phyloP scores from a whole-genome alignment of 768 basidiomycete species.

The Panellus pusillus region DNA sequence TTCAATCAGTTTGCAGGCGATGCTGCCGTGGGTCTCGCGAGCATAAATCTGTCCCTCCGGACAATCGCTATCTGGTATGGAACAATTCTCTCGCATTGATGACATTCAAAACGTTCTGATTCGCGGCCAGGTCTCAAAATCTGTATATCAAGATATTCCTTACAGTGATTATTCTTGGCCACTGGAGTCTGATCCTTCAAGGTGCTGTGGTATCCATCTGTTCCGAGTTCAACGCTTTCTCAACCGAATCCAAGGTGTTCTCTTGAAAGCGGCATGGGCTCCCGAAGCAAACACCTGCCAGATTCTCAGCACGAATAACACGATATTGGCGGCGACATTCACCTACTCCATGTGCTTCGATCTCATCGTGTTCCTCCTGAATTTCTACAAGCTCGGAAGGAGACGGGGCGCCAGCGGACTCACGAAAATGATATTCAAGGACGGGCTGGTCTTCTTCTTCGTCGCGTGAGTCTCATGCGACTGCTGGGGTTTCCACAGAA shows the following conservation, averaged over 20 bases:
- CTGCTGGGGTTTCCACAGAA: too few relatives aligned
- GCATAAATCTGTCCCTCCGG: conserved; percentile 50
- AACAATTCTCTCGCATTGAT: conserved; percentile 16
- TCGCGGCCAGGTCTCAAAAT: conserved; percentile 36
- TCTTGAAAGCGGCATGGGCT: conserved; percentile 58
- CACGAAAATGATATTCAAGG: conserved; percentile 63
- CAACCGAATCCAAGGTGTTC: conserved; percentile 42
- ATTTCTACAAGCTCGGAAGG: conserved; percentile 55
- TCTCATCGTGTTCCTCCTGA: conserved; percentile 57
- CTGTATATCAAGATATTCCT: conserved; percentile 34
- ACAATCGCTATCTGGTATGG: conserved; percentile 33
- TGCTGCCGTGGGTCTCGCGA: conserved; percentile 48
- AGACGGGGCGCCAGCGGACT: conserved; percentile 43
- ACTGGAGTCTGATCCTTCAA: conserved; percentile 41
- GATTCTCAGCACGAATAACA: conserved; percentile 62
- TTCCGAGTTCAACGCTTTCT: too few relatives aligned
- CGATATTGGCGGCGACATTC: conserved; percentile 65
- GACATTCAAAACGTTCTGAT: background rate
- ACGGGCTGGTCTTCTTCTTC: conserved; percentile 74
- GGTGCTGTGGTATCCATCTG: conserved; percentile 3
- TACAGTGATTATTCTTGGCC: conserved; percentile 40
- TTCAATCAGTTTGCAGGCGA: conserved; percentile 59
- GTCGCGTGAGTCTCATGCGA: conserved; percentile 51
- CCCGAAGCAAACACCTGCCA: conserved; percentile 47
- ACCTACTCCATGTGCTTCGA: conserved; percentile 81